Conservation (phyloP, 768 basidiomycete species). For the Pseudohyphozyma bogoriensis region DNA sequence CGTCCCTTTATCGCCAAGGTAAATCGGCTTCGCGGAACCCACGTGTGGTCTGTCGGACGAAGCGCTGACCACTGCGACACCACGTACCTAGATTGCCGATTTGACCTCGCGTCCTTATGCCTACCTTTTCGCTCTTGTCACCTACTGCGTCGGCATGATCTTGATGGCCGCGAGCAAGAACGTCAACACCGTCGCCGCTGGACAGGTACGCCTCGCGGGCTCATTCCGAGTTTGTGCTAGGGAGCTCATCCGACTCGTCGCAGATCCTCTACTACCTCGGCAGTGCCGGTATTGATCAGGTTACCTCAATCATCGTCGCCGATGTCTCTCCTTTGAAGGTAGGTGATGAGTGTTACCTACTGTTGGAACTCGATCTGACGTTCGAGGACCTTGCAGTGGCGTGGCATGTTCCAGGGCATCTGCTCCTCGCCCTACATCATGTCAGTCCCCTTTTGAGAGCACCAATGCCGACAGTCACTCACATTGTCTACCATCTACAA, state of each 20-base stretch:
- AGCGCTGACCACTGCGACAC: no score
- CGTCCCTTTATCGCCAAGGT: slow-evolving; percentile 1
- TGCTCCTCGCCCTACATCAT: background rate
- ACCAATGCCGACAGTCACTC: no score
- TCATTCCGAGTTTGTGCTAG: no score
- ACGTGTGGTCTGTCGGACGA: no score
- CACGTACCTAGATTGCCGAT: no score
- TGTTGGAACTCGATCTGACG: no score
- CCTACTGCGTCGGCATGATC: background rate
- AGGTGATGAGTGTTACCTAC: no score
- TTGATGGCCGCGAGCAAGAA: background rate
- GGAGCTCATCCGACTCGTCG: no score
- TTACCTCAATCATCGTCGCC: background rate
- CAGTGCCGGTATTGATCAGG: background rate
- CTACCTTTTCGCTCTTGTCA: background rate
- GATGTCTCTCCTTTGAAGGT: background rate
- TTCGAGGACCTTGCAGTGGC: slow-evolving; percentile 2
- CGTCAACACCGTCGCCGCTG: slow-evolving; percentile 5
- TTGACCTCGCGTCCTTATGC: background rate
- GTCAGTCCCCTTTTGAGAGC: no score
- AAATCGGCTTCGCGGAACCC: no score
- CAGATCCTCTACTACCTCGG: background rate
- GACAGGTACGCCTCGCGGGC: no score
- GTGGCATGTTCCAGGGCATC: background rate
- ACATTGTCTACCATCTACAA: no score